phyloP scores from a whole-genome alignment of 73 alveolate genomes.

The Symbiodinium natans region DNA sequence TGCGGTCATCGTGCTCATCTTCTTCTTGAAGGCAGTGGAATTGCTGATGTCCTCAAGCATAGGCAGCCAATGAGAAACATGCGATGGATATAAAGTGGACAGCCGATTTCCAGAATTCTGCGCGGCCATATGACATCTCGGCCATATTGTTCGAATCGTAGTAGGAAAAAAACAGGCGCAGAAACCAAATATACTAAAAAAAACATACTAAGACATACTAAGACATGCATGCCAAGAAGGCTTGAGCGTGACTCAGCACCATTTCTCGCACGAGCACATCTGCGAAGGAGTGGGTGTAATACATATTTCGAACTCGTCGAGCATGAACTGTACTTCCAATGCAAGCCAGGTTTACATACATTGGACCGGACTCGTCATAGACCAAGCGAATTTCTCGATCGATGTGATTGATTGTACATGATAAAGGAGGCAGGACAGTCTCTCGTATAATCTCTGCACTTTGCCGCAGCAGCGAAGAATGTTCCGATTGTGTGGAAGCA shows the following conservation, averaged over 20 bases:
- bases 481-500: not conserved
- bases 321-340: not conserved
- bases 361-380: not conserved
- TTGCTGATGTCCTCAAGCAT: not conserved
- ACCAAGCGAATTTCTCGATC: not conserved
- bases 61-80: constrained; percentile 16
- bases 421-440: not conserved
- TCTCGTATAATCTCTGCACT: not conserved
- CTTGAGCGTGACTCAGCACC: constrained; percentile 3
- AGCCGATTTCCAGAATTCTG: constrained; percentile 15
- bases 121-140: constrained; percentile 22
- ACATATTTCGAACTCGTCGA: constrained; percentile 17
- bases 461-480: not conserved
- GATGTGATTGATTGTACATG: not conserved
- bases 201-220: not conserved
- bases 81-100: not conserved
- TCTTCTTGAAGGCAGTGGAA: not conserved
- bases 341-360: not conserved
- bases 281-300: constrained; percentile 18
- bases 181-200: not conserved
- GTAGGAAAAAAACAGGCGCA: not conserved
- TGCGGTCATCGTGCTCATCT: not conserved
- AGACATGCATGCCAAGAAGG: not conserved
- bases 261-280: constrained; percentile 31
- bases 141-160: constrained; percentile 17